Evolutionary conservation across 2,329 filamentous ascomycete genomes (phyloP).

Genomic region (Paecilomyces variotii): DNA sequence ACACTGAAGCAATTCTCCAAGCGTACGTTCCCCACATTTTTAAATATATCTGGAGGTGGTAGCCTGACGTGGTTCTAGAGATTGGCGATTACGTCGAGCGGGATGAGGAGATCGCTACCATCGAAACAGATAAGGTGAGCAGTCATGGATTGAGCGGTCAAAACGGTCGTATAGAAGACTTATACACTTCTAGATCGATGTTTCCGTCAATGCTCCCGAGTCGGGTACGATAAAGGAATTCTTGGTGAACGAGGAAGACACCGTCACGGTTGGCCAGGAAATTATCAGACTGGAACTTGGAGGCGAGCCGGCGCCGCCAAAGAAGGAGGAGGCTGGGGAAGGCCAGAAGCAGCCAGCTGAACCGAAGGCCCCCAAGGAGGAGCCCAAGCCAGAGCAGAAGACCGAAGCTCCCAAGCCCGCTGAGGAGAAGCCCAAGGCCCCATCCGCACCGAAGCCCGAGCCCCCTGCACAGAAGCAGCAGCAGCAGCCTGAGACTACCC

Average conservation of each 20-base stretch:
- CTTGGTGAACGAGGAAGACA: conserved; percentile 87
- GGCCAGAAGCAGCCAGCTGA: conserved; percentile 55
- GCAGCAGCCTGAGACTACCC: conserved; percentile 10
- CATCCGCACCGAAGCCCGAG: conserved; percentile 24
- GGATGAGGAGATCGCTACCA: conserved; percentile 96
- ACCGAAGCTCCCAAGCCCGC: conserved; percentile 2
- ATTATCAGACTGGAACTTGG: conserved; percentile 79
- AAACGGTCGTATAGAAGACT: conserved; percentile 3
- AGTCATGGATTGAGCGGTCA: conserved; percentile 1
- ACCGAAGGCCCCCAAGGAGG: conserved; percentile 32
- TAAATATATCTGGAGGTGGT: not conserved
- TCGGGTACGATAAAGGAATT: conserved; percentile 88
- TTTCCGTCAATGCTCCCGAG: conserved; percentile 88
- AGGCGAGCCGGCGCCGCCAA: conserved; percentile 47
- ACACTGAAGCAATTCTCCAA: conserved; percentile 95
- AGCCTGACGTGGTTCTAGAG: conserved; percentile 39
- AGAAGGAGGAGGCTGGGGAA: conserved; percentile 47
- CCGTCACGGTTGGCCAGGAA: conserved; percentile 88
- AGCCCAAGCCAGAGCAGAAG: conserved; percentile 20
- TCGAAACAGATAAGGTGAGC: conserved; percentile 93
- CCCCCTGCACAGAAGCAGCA: conserved; percentile 32
- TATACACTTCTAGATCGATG: conserved; percentile 63
- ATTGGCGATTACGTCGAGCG: conserved; percentile 89
- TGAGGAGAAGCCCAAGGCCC: conserved; percentile 26
- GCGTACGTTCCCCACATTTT: conserved; percentile 36